Conservation (phyloP, 1,284 basidiomycete species). For the Stygiomarasmius scandens region DNA sequence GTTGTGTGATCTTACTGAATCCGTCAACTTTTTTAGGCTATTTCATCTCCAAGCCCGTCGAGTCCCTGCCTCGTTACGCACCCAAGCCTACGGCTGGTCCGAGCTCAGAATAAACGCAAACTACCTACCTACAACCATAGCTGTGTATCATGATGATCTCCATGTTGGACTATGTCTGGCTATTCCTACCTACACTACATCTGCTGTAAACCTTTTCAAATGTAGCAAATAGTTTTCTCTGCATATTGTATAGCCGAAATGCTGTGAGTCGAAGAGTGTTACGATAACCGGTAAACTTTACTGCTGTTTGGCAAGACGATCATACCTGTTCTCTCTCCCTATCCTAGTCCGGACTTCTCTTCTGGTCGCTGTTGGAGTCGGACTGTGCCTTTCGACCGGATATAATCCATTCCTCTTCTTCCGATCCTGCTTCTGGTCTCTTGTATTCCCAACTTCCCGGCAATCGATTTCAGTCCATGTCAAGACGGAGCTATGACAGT, state of each 20-base stretch:
- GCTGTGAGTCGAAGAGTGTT: too few relatives aligned
- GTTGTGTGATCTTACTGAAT: neutral
- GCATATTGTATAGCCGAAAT: too few relatives aligned
- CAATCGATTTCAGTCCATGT: conserved; percentile 41
- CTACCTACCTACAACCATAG: too few relatives aligned
- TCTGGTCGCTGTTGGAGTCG: neutral
- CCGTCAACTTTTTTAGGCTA: conserved; percentile 35
- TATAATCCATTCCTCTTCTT: neutral
- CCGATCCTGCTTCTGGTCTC: neutral
- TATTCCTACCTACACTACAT: neutral
- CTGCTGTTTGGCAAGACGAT: neutral
- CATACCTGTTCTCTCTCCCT: neutral
- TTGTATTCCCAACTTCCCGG: neutral
- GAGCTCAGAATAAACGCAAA: neutral
- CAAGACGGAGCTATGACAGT: conserved; percentile 71
- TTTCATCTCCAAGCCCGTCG: conserved; percentile 57
- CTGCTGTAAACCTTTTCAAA: neutral
- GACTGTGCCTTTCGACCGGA: neutral
- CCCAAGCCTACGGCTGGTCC: conserved; percentile 12
- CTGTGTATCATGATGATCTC: neutral
- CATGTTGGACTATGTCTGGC: neutral
- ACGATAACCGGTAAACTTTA: neutral
- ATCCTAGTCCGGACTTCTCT: neutral
- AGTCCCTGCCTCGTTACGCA: conserved; percentile 59
- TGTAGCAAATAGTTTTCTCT: neutral